These are phyloP conservation scores for Diospyros kaki DNA, from an alignment of 148 eudicot genomes.

Conservation along the genomic window DNA sequence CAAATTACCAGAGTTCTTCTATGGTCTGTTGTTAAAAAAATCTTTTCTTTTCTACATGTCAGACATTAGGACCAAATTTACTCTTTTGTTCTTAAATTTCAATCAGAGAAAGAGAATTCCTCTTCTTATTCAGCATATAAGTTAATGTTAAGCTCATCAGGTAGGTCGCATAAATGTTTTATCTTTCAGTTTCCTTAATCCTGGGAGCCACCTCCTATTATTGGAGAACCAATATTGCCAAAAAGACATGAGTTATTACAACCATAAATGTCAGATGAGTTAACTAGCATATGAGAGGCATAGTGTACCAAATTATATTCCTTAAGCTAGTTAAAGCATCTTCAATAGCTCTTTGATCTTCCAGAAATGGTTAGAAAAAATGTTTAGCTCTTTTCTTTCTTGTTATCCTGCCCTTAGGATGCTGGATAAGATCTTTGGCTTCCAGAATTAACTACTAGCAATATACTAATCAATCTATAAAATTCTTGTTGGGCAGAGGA, in stretches of 20 bases:
- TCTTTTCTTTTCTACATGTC: background rate
- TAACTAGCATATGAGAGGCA: no score
- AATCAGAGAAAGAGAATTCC: background rate
- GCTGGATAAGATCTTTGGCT: background rate
- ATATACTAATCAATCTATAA: background rate
- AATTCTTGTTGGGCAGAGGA: background rate
- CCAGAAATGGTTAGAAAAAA: background rate
- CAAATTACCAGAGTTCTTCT: background rate
- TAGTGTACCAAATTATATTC: background rate
- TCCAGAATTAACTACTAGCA: background rate
- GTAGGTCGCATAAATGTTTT: background rate
- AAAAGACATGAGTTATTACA: background rate
- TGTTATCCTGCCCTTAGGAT: background rate
- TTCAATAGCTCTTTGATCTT: no score
- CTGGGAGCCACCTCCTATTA: background rate
- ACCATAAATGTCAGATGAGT: background rate
- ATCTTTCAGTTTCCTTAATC: background rate
- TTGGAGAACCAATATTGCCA: background rate
- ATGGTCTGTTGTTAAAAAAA: no score
- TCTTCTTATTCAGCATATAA: background rate
- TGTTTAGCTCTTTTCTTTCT: background rate
- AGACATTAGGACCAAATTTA: background rate
- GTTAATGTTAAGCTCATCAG: background rate
- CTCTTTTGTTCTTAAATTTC: background rate
- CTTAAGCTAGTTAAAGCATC: background rate